A percentile compares a stretch with the other conserved stretches of the same genome.
Conservation (phyloP, 1,284 basidiomycete species). For the Jaminaea rosea region DNA sequence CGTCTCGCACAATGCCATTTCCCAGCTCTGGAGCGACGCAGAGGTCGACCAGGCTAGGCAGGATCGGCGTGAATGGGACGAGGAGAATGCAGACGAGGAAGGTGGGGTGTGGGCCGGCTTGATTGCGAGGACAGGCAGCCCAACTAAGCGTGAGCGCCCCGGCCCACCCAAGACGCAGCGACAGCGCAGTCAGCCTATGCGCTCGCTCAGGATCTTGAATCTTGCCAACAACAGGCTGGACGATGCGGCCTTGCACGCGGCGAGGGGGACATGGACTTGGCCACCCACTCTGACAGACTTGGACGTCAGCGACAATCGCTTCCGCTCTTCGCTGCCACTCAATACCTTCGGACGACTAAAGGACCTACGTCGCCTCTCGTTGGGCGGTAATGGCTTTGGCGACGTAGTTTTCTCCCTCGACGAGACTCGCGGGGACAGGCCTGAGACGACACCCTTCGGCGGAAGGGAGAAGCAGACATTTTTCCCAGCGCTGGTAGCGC, state of each 20-base stretch:
- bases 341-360: constrained; percentile 9
- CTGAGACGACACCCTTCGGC: background rate
- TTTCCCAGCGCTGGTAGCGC: constrained; percentile 11
- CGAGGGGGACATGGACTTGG: constrained; percentile 3
- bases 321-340: constrained; percentile 28
- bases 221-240: constrained; percentile 29
- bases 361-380: constrained; percentile 21
- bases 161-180: background rate
- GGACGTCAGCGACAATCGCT: constrained; percentile 26
- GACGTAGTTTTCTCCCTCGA: constrained; percentile 24
- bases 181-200: constrained; percentile 11
- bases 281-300: constrained; percentile 22
- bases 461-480: background rate
- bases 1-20: constrained; percentile 34
- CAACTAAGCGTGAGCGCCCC: constrained; percentile 12
- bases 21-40: constrained; percentile 23
- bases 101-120: constrained; percentile 31
- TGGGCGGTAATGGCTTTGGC: constrained; percentile 31
- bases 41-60: constrained; percentile 12
- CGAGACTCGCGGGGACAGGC: background rate
- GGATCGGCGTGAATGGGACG: constrained; percentile 19
- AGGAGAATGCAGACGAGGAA: constrained; percentile 16
- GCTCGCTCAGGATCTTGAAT: constrained; percentile 20
- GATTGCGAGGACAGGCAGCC: background rate
- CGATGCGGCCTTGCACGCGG: constrained; percentile 21